Base-by-base conservation (phyloP, 2,329 filamentous ascomycete genomes). In the Colletotrichum chrysophilum region DNA sequence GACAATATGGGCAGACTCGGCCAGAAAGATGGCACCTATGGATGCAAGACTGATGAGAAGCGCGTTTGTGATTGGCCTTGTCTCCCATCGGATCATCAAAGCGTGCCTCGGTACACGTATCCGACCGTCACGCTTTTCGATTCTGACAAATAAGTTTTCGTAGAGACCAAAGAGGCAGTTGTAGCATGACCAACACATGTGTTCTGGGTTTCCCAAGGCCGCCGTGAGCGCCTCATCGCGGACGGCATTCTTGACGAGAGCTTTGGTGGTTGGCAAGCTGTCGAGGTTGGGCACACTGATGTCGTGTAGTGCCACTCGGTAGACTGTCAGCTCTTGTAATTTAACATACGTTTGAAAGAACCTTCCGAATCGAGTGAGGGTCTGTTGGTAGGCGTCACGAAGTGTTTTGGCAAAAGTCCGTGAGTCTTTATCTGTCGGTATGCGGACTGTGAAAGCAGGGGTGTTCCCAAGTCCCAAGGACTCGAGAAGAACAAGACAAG, bases 21-120 rank as follows among this genome's bases (percentile, higher is more conserved):
- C 38, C 18, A 48, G 1, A 7, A 48, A 48, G 18, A 48, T n/a
- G 18, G 38, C 18, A 3, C 38, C 38, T 9, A 48, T n/a, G 9
- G 38, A 48, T n/a, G 5, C 9, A 48, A 48, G 38, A n/a, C 18
- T 48, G 38, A 48, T 3, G 9, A 48, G 38, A 48, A 48, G 38
- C 38, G 9, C 38, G 0, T 43, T 0, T 0, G 1, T 0, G 0
- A 48, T 48, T 2, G 38, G 38, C 9, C 38, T 48, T 10, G 18
- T 48, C 18, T 48, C 38, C 38, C 9, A 10, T n/a, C 9, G 38
- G 18, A 48, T 48, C 38, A 48, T n/a, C 38, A 43, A 12, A 43
- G 38, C 38, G 18, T 10, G 4, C 18, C 3, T 43, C 8, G 38
- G 38, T 1, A 43, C 18, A n/a, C 38, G 38, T 2, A 18, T 43